Evolutionary conservation across 2,329 filamentous ascomycete species (phyloP), one percentile per base, ranked within the genome.

Genomic region (Xylaria sp.): DNA sequence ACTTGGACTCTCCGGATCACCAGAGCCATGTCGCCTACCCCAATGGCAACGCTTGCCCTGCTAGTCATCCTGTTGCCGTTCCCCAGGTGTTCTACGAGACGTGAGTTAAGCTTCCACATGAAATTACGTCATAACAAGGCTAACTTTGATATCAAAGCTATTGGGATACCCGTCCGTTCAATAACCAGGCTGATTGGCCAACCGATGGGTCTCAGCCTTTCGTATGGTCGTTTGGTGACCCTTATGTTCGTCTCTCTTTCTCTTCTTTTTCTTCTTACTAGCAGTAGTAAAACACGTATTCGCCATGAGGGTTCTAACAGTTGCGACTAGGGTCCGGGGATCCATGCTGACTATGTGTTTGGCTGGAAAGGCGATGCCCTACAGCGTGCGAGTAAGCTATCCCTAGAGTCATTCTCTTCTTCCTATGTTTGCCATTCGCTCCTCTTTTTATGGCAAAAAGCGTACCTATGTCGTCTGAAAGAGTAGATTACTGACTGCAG

Each of bases 61-160:
- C 72, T 0, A 75, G 69, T 18, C 77, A 79, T 65, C 77, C 77
- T 0, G 76, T 78, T 13, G 72, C 69, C 8, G 68, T 81, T 29
- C 81, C 81, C 1, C 81, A 82, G 61, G 69, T 82, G 2, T 82
- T 82, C 75, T 81, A 81, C 70, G 81, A 83, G 72, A 79, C 82
- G 65, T 71, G 58, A 67, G 67, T 57, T 29, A n/a, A 18, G 35
- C 21, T 23, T 42, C 51, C 12, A 55, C n/a, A 16, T 8, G 16
- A 18, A 32, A n/a, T 29, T 32, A 16, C 35, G 1, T 9, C 1
- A 27, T 16, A 23, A 16, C 0, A 35, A 37, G n/a, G 16, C 64
- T 69, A 47, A 69, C 44, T 6, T 37, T 25, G 2, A 12, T 79
- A 79, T 3, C 16, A 54, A 51, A 69, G 67, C 25, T 70, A 70